These are phyloP conservation scores for Tephrocybe rancida DNA, from an alignment of 768 basidiomycete species.

Conservation along the genomic window DNA sequence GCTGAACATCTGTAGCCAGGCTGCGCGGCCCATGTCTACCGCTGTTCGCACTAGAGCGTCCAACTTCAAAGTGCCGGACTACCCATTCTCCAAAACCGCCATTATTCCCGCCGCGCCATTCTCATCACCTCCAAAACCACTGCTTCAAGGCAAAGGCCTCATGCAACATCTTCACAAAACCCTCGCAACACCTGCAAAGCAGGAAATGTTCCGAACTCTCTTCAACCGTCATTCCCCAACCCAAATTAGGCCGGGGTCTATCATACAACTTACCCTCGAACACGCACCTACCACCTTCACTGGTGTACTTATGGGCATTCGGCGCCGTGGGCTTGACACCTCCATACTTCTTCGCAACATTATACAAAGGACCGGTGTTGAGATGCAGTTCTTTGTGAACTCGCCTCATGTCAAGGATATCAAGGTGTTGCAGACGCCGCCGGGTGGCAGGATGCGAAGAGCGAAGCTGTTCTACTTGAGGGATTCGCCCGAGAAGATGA, in stretches of 20 bases:
- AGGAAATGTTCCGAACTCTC: slow-evolving; percentile 62
- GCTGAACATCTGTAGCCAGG: slow-evolving; percentile 36
- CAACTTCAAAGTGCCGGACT: slow-evolving; percentile 25
- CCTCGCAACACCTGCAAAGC: slow-evolving; percentile 69
- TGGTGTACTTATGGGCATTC: slow-evolving; percentile 83
- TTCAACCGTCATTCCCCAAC: slow-evolving; percentile 74
- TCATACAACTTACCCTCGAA: slow-evolving; percentile 76
- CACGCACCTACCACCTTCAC: slow-evolving; percentile 85
- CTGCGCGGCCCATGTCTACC: slow-evolving; percentile 48
- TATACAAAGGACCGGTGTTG: slow-evolving; percentile 88
- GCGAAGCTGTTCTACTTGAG: slow-evolving; percentile 86
- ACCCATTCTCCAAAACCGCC: slow-evolving; percentile 77
- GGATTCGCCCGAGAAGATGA: slow-evolving; percentile 86
- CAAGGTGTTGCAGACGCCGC: slow-evolving; percentile 71
- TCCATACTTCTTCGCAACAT: slow-evolving; percentile 90
- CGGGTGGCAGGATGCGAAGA: slow-evolving; percentile 64
- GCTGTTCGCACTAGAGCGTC: slow-evolving; percentile 23
- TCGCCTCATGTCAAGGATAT: slow-evolving; percentile 90
- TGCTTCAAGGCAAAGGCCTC: slow-evolving; percentile 73
- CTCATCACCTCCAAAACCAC: slow-evolving; percentile 42
- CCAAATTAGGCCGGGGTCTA: slow-evolving; percentile 81
- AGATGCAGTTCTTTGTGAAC: slow-evolving; percentile 88
- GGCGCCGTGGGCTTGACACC: slow-evolving; percentile 83
- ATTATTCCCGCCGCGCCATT: slow-evolving; percentile 51
- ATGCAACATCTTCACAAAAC: slow-evolving; percentile 74